Evolutionary conservation across 1,284 basidiomycete genomes (phyloP).

Genomic region (Trichosporon sp.): DNA sequence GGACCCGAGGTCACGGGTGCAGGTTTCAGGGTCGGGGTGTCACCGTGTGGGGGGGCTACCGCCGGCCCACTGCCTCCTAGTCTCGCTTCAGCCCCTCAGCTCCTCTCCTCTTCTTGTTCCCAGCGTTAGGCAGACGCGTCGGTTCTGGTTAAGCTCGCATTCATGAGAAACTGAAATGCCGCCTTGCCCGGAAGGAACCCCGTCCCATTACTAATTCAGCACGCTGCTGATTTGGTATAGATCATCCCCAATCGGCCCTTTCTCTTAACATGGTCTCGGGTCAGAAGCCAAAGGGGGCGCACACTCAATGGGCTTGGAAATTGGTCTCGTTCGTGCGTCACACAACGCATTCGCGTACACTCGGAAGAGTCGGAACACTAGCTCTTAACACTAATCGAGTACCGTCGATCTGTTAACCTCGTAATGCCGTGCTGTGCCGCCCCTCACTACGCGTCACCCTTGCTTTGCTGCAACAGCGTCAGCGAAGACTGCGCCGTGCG

Average conservation of each 20-base stretch:
- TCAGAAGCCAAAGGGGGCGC: too few species aligned
- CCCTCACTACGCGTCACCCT: not conserved
- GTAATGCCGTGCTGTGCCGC: not conserved
- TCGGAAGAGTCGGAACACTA: not conserved
- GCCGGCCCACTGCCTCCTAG: not conserved
- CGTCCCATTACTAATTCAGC: not conserved
- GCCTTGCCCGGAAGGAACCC: not conserved
- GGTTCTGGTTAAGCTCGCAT: not conserved
- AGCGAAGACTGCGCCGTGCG: too few species aligned
- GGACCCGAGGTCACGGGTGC: constrained; percentile 19
- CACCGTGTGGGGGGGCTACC: constrained; percentile 10
- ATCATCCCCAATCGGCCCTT: too few species aligned
- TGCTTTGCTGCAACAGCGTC: too few species aligned
- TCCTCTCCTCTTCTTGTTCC: not conserved
- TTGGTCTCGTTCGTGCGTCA: not conserved
- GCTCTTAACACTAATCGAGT: not conserved
- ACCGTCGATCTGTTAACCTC: not conserved
- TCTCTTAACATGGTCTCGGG: too few species aligned
- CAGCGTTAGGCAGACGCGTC: not conserved
- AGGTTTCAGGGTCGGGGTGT: not conserved
- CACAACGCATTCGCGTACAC: not conserved
- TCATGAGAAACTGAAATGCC: constrained; percentile 7
- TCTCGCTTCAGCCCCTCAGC: not conserved
- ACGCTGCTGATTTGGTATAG: not conserved
- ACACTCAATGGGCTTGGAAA: not conserved